Base-by-base conservation (phyloP, 2,329 filamentous ascomycete genomes). In the Hypoxylon sp. region DNA sequence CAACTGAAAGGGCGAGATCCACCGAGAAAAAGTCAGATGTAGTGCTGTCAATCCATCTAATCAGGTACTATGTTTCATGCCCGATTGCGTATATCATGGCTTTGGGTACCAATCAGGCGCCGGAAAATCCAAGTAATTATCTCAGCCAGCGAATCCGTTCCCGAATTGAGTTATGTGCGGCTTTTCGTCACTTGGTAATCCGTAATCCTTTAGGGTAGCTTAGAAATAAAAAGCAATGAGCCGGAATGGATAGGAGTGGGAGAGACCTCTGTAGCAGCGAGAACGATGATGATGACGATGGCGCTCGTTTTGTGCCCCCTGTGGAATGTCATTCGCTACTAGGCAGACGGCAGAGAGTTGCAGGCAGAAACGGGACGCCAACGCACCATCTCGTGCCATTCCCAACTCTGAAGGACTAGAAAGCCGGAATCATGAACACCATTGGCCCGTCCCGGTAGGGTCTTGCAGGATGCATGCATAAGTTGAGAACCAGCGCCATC, bases 71-170 rank as follows among this genome's bases (percentile, higher is more conserved):
- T 44, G 62, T 69, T 73, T 72, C 71, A 75, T 71, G 66, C 72
- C 72, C 70, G 64, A 73, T 68, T 74, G 58, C 67, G 69, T 57
- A 58, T 55, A n/a, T 67, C 48, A 38, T 42, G 3, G 64, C 64
- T 64, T 75, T 75, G 72, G 74, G 74, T 75, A 75, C 64, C 74
- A 76, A 76, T 71, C 68, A 69, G 49, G 64, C 59, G 61, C 54
- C 57, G 56, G 36, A 28, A 60, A 58, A 55, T 56, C 36, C 11
- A 60, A 50, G 40, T 16, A 69, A 44, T 36, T 57, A 50, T 69
- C 59, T 64, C 22, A 49, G 51, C 16, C 18, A 42, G 40, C 53
- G 44, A 62, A 62, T n/a, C 53, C 51, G 36, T 59, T 26, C 61
- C 48, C 51, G 30, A 58, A 50, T 64, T 61, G 54, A 44, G 44